Evolutionary conservation across 106 monocot genomes (phyloP).

Genomic region (Dactylorhiza incarnata): DNA sequence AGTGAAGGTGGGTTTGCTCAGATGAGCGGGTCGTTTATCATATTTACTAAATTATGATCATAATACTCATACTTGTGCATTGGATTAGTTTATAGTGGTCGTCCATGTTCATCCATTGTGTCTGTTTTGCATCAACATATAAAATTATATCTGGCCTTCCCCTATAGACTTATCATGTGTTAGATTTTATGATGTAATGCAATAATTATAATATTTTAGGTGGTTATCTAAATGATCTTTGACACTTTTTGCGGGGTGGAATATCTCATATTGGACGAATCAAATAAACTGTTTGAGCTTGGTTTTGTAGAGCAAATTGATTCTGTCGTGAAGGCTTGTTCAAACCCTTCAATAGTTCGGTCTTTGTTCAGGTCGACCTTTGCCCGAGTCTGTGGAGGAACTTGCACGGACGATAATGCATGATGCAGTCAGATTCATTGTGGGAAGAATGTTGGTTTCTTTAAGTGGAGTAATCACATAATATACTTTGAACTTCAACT

Average conservation of each 20-base stretch:
- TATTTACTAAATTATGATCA: too few species aligned
- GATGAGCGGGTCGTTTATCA: too few species aligned
- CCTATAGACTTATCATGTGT: too few species aligned
- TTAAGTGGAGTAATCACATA: background rate
- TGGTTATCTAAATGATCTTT: background rate
- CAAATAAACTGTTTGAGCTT: conserved; percentile 95
- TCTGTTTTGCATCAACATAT: too few species aligned
- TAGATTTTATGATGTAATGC: background rate
- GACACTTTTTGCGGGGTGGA: conserved; percentile 60
- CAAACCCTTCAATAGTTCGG: conserved; percentile 75
- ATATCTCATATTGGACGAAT: conserved; percentile 90
- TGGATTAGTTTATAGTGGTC: too few species aligned
- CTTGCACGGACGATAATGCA: conserved; percentile 95
- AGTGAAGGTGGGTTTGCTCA: too few species aligned
- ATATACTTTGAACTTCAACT: background rate
- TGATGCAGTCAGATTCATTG: conserved; percentile 86
- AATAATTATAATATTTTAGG: background rate
- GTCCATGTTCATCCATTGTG: too few species aligned
- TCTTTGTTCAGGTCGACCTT: conserved; percentile 95
- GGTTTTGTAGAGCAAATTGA: conserved; percentile 92
- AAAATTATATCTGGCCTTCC: too few species aligned
- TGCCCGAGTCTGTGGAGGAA: conserved; percentile 91
- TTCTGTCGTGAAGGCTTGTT: conserved; percentile 83
- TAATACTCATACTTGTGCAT: too few species aligned
- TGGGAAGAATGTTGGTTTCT: conserved; percentile 76